phyloP scores from a whole-genome alignment of 306 rosid species.

The Phaseolus lunatus region DNA sequence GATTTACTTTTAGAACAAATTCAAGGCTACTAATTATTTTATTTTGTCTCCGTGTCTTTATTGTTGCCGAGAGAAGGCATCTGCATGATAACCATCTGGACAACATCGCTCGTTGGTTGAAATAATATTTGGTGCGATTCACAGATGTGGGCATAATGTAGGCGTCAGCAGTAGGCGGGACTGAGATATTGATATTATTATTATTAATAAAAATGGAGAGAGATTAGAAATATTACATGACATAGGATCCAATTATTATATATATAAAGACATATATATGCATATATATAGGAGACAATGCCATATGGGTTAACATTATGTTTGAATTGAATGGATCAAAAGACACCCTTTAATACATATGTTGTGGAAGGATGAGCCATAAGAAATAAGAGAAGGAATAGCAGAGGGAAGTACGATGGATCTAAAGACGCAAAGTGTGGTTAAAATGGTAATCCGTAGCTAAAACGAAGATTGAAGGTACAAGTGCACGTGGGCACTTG shows the following conservation, averaged over 20 bases:
- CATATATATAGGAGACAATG: slow-evolving; percentile 46
- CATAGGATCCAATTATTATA: neutral
- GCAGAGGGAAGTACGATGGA: slow-evolving; percentile 11
- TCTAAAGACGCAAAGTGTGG: slow-evolving; percentile 16
- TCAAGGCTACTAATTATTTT: slow-evolving; percentile 26
- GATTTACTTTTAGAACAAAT: slow-evolving; percentile 6
- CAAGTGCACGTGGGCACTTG: slow-evolving; percentile 35
- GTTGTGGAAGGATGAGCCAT: neutral
- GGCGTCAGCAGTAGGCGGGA: slow-evolving; percentile 19
- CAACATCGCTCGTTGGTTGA: neutral
- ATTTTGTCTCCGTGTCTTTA: slow-evolving; percentile 34
- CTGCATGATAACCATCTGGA: neutral
- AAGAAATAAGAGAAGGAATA: slow-evolving; percentile 19
- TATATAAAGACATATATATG: neutral
- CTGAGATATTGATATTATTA: slow-evolving; percentile 28
- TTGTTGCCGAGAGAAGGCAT: slow-evolving; percentile 31
- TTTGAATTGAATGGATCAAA: slow-evolving; percentile 25
- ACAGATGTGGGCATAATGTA: neutral
- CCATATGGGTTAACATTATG: slow-evolving; percentile 48
- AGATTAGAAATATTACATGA: neutral
- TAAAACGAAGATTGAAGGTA: slow-evolving; percentile 45
- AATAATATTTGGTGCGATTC: slow-evolving; percentile 2
- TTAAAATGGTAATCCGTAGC: slow-evolving; percentile 45
- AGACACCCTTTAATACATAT: slow-evolving; percentile 20
- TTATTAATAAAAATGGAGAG: too few species aligned